A percentile compares a stretch with the other conserved stretches of the same genome.
Evolutionary conservation across 2,329 filamentous ascomycete species (phyloP).

Genomic region (Colletotrichum sp.): DNA sequence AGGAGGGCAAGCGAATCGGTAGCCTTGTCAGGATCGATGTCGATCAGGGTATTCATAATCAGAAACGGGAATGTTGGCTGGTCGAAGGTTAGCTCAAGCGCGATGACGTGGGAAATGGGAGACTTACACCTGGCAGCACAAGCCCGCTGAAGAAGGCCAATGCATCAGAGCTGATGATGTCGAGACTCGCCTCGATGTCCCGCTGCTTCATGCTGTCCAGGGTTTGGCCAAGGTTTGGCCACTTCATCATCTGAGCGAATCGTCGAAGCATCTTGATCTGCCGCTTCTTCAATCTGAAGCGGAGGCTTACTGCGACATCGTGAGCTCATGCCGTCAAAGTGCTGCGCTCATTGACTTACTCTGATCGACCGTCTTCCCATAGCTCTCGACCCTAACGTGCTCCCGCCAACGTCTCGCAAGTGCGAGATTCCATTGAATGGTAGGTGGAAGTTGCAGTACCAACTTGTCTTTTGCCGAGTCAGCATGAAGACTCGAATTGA

Average conservation of each 20-base stretch:
- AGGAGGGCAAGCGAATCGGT: conserved; percentile 70
- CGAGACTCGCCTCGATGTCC: conserved; percentile 62
- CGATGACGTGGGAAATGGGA: not conserved
- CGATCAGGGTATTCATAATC: conserved; percentile 79
- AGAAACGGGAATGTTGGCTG: conserved; percentile 72
- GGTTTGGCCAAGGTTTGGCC: conserved; percentile 74
- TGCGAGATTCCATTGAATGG: conserved; percentile 75
- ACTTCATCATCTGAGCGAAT: conserved; percentile 77
- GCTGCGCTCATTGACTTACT: conserved; percentile 39
- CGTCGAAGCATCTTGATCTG: conserved; percentile 73
- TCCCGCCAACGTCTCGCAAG: conserved; percentile 77
- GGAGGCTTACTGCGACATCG: conserved; percentile 58
- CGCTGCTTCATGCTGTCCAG: conserved; percentile 66
- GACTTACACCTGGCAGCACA: conserved; percentile 70
- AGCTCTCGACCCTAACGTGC: conserved; percentile 70
- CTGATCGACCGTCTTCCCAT: conserved; percentile 57
- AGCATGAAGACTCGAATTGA: conserved; percentile 66
- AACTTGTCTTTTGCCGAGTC: conserved; percentile 70
- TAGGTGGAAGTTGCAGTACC: conserved; percentile 69
- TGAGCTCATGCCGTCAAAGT: not conserved
- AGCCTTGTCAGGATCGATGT: conserved; percentile 73
- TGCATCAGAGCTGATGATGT: conserved; percentile 70
- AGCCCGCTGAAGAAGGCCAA: conserved; percentile 81
- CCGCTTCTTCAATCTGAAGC: conserved; percentile 67
- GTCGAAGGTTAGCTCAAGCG: not conserved